These are phyloP conservation scores for Ophiocordyceps polyrhachis-furcata DNA, from an alignment of 2,329 filamentous ascomycete species.

Conservation along the genomic window DNA sequence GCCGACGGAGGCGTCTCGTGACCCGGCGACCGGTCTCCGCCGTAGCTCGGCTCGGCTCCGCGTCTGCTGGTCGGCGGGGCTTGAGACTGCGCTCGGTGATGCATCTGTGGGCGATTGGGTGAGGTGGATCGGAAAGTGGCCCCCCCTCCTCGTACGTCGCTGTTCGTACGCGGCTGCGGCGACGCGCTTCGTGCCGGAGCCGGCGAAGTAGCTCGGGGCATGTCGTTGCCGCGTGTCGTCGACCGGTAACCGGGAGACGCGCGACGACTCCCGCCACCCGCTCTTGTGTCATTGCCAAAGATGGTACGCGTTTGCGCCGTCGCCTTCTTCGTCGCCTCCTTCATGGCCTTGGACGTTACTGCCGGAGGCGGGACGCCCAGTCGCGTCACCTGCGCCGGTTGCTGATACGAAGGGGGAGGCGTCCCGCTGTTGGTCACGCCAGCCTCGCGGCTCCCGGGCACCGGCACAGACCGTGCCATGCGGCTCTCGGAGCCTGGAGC, in stretches of 20 bases:
- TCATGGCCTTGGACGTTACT: constrained; percentile 87
- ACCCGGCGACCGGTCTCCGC: constrained; percentile 23
- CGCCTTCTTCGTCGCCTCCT: constrained; percentile 82
- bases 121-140: constrained; percentile 30
- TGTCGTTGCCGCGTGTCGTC: constrained; percentile 37
- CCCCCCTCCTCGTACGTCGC: constrained; percentile 20
- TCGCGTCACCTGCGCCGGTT: constrained; percentile 43
- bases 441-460: constrained; percentile 26
- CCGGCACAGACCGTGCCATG: constrained; percentile 34
- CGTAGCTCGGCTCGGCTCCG: constrained; percentile 30
- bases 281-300: constrained; percentile 33
- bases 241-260: constrained; percentile 31
- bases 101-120: constrained; percentile 42
- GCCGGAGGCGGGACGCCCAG: constrained; percentile 82
- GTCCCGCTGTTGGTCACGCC: constrained; percentile 48
- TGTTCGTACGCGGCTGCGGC: constrained; percentile 38
- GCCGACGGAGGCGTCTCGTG: constrained; percentile 29
- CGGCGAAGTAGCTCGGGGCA: constrained; percentile 47
- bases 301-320: constrained; percentile 66
- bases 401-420: constrained; percentile 75
- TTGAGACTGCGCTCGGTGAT: constrained; percentile 18
- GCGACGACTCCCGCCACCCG: constrained; percentile 9
- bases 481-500: constrained; percentile 31
- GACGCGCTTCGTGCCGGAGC: constrained; percentile 44
- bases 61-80: constrained; percentile 22